A percentile compares a stretch with the other conserved stretches of the same genome.
phyloP scores from a whole-genome alignment of 1,284 basidiomycete genomes.

The Ceratobasidium sp. region DNA sequence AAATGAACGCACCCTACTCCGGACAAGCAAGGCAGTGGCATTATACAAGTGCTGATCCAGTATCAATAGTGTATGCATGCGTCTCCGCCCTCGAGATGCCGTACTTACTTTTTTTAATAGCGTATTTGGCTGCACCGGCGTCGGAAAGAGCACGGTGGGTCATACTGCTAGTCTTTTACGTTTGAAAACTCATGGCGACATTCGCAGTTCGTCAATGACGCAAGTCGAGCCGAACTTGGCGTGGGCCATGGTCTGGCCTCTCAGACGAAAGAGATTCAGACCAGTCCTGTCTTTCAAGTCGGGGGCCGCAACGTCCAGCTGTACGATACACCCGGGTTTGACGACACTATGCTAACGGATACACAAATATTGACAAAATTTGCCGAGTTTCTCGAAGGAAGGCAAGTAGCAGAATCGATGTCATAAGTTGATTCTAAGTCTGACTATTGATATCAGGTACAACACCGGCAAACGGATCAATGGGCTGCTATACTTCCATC shows the following conservation, averaged over 20 bases:
- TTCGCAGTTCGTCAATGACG: constrained; percentile 39
- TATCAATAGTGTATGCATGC: neutral
- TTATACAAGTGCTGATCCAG: neutral
- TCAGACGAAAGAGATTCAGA: constrained; percentile 57
- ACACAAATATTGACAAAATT: constrained; percentile 37
- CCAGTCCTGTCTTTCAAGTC: constrained; percentile 9
- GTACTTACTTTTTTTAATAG: neutral
- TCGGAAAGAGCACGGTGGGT: constrained; percentile 41
- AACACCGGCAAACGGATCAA: constrained; percentile 12
- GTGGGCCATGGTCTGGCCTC: constrained; percentile 59
- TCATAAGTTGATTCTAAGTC: neutral
- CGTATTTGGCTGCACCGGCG: constrained; percentile 38
- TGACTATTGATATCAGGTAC: neutral
- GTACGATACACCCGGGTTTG: constrained; percentile 50
- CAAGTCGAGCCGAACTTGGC: constrained; percentile 47
- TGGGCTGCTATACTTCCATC: constrained; percentile 48
- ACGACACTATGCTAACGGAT: constrained; percentile 39
- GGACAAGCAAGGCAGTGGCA: neutral
- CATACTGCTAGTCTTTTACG: no score
- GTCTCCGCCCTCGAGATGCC: no score
- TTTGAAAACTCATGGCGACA: neutral
- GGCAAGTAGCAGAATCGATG: constrained; percentile 18
- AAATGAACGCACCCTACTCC: neutral
- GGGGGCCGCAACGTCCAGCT: constrained; percentile 48
- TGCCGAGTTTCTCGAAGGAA: constrained; percentile 25